Evolutionary conservation across 2,329 filamentous ascomycete genomes (phyloP), one percentile per base, ranked within the genome.

Genomic region (Fusarium chaquense): DNA sequence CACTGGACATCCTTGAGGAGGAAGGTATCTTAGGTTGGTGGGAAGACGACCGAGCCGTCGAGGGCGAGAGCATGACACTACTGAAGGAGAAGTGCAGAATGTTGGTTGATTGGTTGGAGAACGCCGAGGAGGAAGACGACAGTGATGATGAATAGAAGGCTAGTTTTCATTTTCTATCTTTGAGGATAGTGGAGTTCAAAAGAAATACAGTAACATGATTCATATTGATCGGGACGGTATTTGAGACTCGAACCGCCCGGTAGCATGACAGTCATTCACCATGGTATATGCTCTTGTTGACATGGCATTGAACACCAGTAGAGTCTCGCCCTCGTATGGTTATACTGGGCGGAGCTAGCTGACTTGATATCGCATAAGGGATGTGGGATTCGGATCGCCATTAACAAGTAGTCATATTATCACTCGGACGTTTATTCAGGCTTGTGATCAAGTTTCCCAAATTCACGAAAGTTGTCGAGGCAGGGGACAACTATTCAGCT

Each of bases 1-100:
- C 92, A 70, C 81, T 92, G 50, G 96, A 98, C 70, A 86, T 97
- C 18, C 81, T 98, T 2, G 93, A 97, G 77, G 93, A 97, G 76
- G 94, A 98, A 43, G 94, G 92, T 0, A 92, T 97, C 71, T 82
- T 95, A 74, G 86, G 87, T 49, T 99, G 96, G 96, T 98, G 94
- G 94, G 87, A 84, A 22, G 91, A 97, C 78, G 85, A 86, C 49
- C 79, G 90, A 75, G 90, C 91, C 8, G 86, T 81, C 26, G 89
- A 89, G 58, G 89, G 84, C 16, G 91, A 92, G 58, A 87, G 87
- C 55, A 88, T 98, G 90, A 80, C 81, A 62, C 86, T 82, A 51
- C 88, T 98, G 18, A 90, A 90, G 77, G 87, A 87, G 65, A 92
- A 92, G 81, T 93, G 92, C 61, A 85, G 89, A 74, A 89, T 90